phyloP scores from a whole-genome alignment of 768 basidiomycete genomes.

The Lactifluus subvellereus region DNA sequence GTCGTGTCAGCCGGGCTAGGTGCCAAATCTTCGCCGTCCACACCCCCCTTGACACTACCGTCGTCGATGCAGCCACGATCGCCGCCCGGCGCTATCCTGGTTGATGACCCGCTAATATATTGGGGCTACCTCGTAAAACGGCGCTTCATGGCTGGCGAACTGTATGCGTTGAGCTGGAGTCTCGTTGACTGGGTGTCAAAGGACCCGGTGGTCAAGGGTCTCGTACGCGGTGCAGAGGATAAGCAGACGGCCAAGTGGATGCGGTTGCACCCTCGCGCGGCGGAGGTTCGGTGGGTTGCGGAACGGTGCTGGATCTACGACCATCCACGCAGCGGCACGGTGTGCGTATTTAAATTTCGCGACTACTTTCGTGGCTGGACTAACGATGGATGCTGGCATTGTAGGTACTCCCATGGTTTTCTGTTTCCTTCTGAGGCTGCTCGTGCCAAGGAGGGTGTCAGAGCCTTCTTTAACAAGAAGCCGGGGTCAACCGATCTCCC shows the following conservation, averaged over 20 bases:
- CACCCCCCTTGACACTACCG: not conserved
- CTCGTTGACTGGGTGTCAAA: conserved; percentile 84
- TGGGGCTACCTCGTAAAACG: conserved; percentile 92
- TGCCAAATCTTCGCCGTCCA: not conserved
- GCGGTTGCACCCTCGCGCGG: conserved; percentile 70
- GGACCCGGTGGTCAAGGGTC: conserved; percentile 57
- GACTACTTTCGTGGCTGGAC: not conserved
- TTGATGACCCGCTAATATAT: conserved; percentile 67
- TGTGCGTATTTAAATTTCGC: conserved; percentile 47
- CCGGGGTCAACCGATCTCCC: conserved; percentile 23
- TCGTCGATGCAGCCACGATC: not conserved
- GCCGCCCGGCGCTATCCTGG: conserved; percentile 16
- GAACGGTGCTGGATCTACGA: conserved; percentile 99
- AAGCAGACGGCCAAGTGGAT: conserved; percentile 94
- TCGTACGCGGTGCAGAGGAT: conserved; percentile 83
- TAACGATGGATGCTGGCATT: not conserved
- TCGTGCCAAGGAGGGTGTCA: conserved; percentile 55
- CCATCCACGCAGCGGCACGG: conserved; percentile 89
- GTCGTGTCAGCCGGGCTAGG: not conserved
- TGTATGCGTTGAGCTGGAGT: conserved; percentile 86
- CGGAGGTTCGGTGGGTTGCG: conserved; percentile 80
- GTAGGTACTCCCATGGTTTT: conserved; percentile 92
- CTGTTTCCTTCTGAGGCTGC: conserved; percentile 85
- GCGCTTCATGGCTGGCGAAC: conserved; percentile 91
- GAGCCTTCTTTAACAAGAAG: conserved; percentile 45